Percentiles rank a stretch among this genome's conserved stretches.
These are phyloP conservation scores for Ceratobasidium sp. DNA, from an alignment of 1,284 basidiomycete species.

Conservation along the genomic window DNA sequence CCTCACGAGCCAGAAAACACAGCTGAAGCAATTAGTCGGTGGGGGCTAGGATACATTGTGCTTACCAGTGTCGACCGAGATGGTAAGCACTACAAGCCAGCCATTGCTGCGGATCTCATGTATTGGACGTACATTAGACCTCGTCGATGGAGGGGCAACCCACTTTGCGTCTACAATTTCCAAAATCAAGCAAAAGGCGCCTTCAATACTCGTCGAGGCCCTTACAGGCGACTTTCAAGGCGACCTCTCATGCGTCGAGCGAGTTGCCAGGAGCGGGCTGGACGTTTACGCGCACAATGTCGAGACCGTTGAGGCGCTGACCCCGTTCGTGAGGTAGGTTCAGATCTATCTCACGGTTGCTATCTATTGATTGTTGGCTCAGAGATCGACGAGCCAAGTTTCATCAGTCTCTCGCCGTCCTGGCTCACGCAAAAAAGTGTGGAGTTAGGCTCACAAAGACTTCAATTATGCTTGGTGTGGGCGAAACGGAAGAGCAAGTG, in stretches of 20 bases:
- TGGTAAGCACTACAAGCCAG: slow-evolving; percentile 60
- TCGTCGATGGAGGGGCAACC: slow-evolving; percentile 88
- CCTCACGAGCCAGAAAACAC: slow-evolving; percentile 98
- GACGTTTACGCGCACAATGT: slow-evolving; percentile 99
- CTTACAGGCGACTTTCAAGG: slow-evolving; percentile 95
- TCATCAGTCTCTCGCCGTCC: slow-evolving; percentile 84
- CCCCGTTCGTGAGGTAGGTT: slow-evolving; percentile 77
- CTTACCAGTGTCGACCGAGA: slow-evolving; percentile 97
- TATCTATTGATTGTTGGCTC: background rate
- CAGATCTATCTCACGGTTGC: background rate
- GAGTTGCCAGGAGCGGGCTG: slow-evolving; percentile 88
- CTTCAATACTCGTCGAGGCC: slow-evolving; percentile 95
- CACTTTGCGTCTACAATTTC: slow-evolving; percentile 95
- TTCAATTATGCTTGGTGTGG: slow-evolving; percentile 98
- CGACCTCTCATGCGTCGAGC: slow-evolving; percentile 72
- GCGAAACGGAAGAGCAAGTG: slow-evolving; percentile 87
- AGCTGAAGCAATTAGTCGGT: slow-evolving; percentile 96
- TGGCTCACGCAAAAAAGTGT: slow-evolving; percentile 81
- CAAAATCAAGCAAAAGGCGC: slow-evolving; percentile 97
- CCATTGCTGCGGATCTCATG: background rate
- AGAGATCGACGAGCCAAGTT: slow-evolving; percentile 93
- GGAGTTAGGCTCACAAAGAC: slow-evolving; percentile 95
- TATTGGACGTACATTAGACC: slow-evolving; percentile 60
- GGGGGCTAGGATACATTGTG: slow-evolving; percentile 99
- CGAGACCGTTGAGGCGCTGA: slow-evolving; percentile 92